Evolutionary conservation across 345 rosid species (phyloP).

Genomic region (Eucalyptus lansdowneana): DNA sequence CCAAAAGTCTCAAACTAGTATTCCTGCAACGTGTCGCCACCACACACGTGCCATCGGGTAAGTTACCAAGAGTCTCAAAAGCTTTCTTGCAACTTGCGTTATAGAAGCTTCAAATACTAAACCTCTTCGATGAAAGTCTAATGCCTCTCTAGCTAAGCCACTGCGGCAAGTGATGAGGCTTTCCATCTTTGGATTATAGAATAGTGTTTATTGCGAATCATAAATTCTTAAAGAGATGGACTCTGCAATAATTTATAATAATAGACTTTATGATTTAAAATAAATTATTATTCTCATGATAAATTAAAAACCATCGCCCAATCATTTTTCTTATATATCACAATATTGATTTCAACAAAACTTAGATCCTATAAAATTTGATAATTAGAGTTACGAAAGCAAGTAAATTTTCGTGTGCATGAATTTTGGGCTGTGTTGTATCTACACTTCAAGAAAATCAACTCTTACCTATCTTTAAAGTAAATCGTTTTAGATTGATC

Average conservation of each 20-base stretch:
- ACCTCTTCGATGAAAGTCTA: too few relatives aligned
- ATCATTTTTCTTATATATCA: too few relatives aligned
- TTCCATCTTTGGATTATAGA: rapidly evolving
- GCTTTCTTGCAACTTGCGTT: too few relatives aligned
- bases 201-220: rapidly evolving
- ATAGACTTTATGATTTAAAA: rapidly evolving
- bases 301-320: rapidly evolving
- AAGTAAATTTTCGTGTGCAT: rapidly evolving
- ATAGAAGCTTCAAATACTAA: too few relatives aligned
- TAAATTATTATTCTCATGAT: rapidly evolving
- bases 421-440: rapidly evolving
- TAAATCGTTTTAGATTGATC: neutral
- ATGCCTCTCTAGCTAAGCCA: too few relatives aligned
- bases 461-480: neutral
- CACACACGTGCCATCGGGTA: too few relatives aligned
- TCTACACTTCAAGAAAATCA: neutral
- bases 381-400: neutral
- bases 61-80: too few relatives aligned
- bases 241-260: rapidly evolving
- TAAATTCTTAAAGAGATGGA: rapidly evolving
- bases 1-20: too few relatives aligned
- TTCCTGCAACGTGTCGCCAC: too few relatives aligned
- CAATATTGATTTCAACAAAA: neutral
- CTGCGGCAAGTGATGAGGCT: too few relatives aligned
- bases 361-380: rapidly evolving